phyloP scores from a whole-genome alignment of 805 yeast genomes.

The Candida insectalens region DNA sequence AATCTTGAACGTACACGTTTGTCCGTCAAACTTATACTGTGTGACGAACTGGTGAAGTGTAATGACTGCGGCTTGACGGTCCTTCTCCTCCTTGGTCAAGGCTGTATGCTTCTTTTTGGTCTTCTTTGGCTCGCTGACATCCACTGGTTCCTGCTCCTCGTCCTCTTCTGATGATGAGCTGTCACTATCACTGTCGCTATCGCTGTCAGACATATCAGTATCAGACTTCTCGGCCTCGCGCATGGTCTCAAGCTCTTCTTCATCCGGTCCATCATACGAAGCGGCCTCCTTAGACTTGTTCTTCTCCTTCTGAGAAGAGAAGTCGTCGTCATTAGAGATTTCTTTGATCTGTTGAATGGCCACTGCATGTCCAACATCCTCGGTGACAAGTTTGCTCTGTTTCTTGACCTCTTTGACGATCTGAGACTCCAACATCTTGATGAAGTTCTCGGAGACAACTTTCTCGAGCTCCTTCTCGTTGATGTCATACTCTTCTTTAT shows the following conservation, averaged over 20 bases:
- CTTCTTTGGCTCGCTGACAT: conserved; percentile 6
- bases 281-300: conserved; percentile 74
- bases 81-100: conserved; percentile 56
- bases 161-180: conserved; percentile 34
- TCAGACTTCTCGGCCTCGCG: conserved; percentile 71
- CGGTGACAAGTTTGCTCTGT: conserved; percentile 48
- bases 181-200: conserved; percentile 29
- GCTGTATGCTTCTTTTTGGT: conserved; percentile 9
- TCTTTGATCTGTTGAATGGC: conserved; percentile 24
- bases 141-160: conserved; percentile 20
- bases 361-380: conserved; percentile 62
- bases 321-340: conserved; percentile 31
- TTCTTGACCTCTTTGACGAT: conserved; percentile 76
- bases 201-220: conserved; percentile 44
- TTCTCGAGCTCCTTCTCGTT: conserved; percentile 67
- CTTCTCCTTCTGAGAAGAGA: conserved; percentile 51
- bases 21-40: conserved; percentile 86
- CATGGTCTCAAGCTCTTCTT: conserved; percentile 76
- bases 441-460: conserved; percentile 55
- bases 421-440: conserved; percentile 59
- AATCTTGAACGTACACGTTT: conserved; percentile 87
- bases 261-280: conserved; percentile 92
- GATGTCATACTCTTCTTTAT: conserved; percentile 82
- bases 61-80: conserved; percentile 78
- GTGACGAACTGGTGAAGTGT: conserved; percentile 65